These are phyloP conservation scores for Psidium guajava DNA, from an alignment of 345 rosid genomes.

Conservation along the genomic window DNA sequence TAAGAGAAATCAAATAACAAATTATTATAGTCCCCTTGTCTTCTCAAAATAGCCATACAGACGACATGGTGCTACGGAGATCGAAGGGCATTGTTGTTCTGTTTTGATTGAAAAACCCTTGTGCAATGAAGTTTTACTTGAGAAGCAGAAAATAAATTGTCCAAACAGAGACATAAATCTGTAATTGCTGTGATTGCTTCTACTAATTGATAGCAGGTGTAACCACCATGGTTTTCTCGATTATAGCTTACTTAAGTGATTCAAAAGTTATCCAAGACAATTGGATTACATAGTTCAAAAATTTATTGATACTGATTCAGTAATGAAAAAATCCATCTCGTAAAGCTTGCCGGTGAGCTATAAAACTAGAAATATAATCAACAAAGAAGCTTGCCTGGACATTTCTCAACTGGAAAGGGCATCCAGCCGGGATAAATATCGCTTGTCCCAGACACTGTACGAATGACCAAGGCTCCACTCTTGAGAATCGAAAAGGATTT, in stretches of 20 bases:
- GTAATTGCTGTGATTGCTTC: background rate
- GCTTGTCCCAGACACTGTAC: constrained; percentile 78
- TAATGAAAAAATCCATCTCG: background rate
- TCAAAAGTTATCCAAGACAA: background rate
- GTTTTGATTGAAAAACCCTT: background rate
- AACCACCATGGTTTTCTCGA: background rate
- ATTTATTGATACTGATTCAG: background rate
- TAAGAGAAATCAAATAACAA: background rate
- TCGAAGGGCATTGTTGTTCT: background rate
- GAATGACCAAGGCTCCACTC: constrained; percentile 92
- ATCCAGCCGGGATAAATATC: constrained; percentile 88
- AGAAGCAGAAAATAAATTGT: background rate
- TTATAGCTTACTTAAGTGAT: background rate
- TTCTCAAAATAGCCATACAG: background rate
- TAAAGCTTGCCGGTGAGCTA: background rate
- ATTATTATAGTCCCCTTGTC: background rate
- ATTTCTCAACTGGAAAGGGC: constrained; percentile 79
- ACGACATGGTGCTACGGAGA: background rate
- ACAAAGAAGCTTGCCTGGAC: constrained; percentile 41
- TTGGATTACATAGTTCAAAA: background rate
- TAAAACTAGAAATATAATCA: background rate
- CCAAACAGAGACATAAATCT: background rate
- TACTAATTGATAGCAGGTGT: background rate
- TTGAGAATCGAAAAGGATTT: constrained; percentile 20
- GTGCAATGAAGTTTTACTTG: background rate